Evolutionary conservation across 305 asterid genomes (phyloP), one percentile per base, ranked within the genome.

Genomic region (Plantago coronopus): DNA sequence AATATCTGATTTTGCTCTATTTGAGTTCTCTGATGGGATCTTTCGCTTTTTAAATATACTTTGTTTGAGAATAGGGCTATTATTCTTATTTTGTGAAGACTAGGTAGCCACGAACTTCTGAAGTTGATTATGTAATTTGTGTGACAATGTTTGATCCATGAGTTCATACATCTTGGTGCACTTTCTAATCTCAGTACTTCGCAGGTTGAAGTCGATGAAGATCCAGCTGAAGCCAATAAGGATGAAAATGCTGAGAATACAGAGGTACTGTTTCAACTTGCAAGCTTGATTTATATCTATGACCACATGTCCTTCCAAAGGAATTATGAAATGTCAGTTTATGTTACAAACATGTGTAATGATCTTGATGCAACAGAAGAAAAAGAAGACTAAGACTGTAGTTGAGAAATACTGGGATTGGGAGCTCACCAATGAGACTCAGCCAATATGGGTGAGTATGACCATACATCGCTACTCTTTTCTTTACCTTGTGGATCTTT

Each of bases 331-430:
- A 17, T 45, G 20, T 45, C 40, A 8, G 12, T 61, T 47, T 59
- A 23, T n/a, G 43, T 40, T 46, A 34, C 51, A 10, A 42, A 38
- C 54, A 19, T 58, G 20, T 58, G 61, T 25, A 18, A 61, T 57
- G 66, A 50, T 64, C 69, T 20, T 67, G 61, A 55, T 76, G 64
- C 57, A 59, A 58, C 86, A 87, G 96, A 89, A 85, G 72, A 93
- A 89, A 86, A 91, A 89, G 88, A 93, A 89, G 72, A 89, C 96
- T 29, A 85, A 89, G 83, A 93, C 88, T 11, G 86, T 93, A 14
- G 87, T 87, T 62, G 99, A 93, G 71, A 81, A 78, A 54, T 89
- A 93, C 71, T 93, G 99, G 99, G 99, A 93, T 60, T 93, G 99
- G 99, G 96, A 89, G 70, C 94, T 89, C 48, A 72, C 86, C 21